Conservation (phyloP, 306 rosid genomes). For the Casuarina equisetifolia region DNA sequence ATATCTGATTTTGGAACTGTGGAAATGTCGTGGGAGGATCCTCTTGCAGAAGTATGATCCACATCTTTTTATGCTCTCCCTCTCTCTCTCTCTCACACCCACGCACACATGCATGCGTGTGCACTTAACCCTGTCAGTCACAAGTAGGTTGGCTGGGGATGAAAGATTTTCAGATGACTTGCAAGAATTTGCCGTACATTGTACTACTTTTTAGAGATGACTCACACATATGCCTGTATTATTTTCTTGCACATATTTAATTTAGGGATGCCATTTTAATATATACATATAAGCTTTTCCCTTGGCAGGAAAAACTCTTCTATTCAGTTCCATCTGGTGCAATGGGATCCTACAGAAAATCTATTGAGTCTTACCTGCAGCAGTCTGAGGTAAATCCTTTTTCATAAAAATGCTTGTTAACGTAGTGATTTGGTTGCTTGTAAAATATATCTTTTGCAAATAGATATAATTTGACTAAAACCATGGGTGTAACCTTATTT, state of each 20-base stretch:
- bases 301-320: conserved; percentile 82
- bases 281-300: conserved; percentile 25
- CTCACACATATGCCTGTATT: background rate
- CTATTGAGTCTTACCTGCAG: conserved; percentile 73
- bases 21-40: conserved; percentile 78
- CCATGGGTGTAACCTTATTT: background rate
- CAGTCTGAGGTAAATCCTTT: conserved; percentile 58
- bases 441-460: background rate
- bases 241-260: conserved; percentile 14
- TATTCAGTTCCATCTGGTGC: conserved; percentile 76
- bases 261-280: background rate
- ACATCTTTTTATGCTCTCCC: conserved; percentile 32
- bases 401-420: conserved; percentile 1
- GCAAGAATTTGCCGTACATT: background rate
- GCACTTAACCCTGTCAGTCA: background rate
- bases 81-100: conserved; percentile 4
- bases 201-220: background rate
- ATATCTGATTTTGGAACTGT: conserved; percentile 60
- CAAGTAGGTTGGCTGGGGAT: background rate
- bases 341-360: conserved; percentile 78
- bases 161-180: background rate
- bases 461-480: background rate
- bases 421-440: background rate
- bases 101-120: background rate
- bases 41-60: conserved; percentile 74